Evolutionary conservation across 2,329 filamentous ascomycete species (phyloP).

Genomic region (Aspergillus sp.): DNA sequence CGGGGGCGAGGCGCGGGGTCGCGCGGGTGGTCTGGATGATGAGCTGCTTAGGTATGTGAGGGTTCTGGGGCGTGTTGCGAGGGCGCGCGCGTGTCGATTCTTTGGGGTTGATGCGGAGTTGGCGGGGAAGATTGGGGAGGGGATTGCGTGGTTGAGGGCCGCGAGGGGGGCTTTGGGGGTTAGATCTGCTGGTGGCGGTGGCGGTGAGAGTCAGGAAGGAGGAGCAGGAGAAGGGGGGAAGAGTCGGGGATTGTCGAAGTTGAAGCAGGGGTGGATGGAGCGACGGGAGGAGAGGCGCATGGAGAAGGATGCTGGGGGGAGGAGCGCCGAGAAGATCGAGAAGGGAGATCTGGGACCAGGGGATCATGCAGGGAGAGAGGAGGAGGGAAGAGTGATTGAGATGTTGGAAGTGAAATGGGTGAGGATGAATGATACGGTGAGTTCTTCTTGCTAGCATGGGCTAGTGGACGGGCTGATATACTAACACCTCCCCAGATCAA

Average conservation of each 20-base stretch:
- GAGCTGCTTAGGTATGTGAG: constrained; percentile 71
- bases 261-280: constrained; percentile 75
- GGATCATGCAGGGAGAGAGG: constrained; percentile 76
- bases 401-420: constrained; percentile 88
- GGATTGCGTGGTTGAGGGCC: constrained; percentile 80
- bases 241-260: constrained; percentile 44
- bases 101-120: constrained; percentile 87
- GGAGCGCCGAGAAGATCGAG: constrained; percentile 22
- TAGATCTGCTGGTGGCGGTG: constrained; percentile 27
- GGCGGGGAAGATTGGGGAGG: constrained; percentile 76
- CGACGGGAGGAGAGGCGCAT: constrained; percentile 76
- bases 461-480: neutral
- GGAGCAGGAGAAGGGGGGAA: constrained; percentile 9
- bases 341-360: constrained; percentile 50
- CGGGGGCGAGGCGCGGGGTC: constrained; percentile 20
- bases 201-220: constrained; percentile 45
- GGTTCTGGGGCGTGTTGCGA: constrained; percentile 70
- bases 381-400: constrained; percentile 81
- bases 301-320: constrained; percentile 60
- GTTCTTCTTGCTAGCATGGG: neutral
- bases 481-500: constrained; percentile 60
- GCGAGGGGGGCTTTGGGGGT: constrained; percentile 68
- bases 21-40: constrained; percentile 53
- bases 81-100: constrained; percentile 85
- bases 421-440: constrained; percentile 87